Evolutionary conservation across 306 rosid genomes (phyloP).

Genomic region (Fragaria ananassa): DNA sequence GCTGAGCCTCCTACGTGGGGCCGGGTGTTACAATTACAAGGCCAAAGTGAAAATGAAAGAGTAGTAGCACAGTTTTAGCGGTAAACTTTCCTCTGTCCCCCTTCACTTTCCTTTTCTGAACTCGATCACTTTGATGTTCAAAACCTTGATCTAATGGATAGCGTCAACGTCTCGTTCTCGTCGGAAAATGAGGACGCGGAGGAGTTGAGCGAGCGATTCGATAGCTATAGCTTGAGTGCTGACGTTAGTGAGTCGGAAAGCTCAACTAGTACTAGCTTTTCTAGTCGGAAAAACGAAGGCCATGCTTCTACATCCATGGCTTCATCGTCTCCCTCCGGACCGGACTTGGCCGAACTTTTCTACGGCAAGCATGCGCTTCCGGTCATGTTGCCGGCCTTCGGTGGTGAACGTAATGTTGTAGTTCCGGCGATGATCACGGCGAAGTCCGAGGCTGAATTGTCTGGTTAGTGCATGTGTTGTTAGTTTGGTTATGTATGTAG

Average conservation of each 20-base stretch:
- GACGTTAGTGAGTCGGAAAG: constrained; percentile 45
- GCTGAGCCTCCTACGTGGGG: constrained; percentile 10
- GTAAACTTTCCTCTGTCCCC: neutral
- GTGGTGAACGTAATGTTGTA: constrained; percentile 21
- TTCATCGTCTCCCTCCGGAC: constrained; percentile 24
- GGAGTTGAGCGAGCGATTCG: constrained; percentile 29
- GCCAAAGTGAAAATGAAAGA: neutral
- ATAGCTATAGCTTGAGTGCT: constrained; percentile 38
- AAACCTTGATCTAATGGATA: constrained; percentile 27
- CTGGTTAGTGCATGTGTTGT: constrained; percentile 24
- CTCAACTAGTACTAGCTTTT: constrained; percentile 24
- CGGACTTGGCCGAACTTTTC: neutral
- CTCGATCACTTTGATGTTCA: constrained; percentile 15
- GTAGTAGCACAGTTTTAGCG: constrained; percentile 2
- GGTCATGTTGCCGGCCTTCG: constrained; percentile 10
- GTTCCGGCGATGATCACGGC: constrained; percentile 12
- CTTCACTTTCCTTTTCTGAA: constrained; percentile 7
- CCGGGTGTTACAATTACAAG: constrained; percentile 6
- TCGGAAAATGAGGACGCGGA: constrained; percentile 37
- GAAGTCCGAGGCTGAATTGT: constrained; percentile 17
- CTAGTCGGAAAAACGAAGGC: constrained; percentile 15
- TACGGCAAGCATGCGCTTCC: neutral
- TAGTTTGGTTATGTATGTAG: neutral
- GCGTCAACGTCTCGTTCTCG: constrained; percentile 28
- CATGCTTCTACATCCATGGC: constrained; percentile 19